Evolutionary conservation across 2,329 filamentous ascomycete species (phyloP).

Genomic region (Alternaria viburni): DNA sequence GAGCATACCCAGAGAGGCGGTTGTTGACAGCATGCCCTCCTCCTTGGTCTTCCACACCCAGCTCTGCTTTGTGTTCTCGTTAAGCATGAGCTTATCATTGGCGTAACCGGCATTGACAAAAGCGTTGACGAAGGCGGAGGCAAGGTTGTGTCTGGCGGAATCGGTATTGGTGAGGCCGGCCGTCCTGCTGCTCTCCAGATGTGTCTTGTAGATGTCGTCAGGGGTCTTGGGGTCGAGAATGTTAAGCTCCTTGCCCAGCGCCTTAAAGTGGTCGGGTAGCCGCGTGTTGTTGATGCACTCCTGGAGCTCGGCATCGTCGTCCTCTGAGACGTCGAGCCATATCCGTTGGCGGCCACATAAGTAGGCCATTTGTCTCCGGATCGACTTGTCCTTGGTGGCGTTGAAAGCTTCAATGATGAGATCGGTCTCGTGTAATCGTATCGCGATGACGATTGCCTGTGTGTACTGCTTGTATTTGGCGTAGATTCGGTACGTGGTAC

Average conservation of each 20-base stretch:
- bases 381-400: conserved; percentile 76
- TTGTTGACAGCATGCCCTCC: conserved; percentile 95
- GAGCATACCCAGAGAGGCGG: conserved; percentile 89
- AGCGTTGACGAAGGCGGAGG: conserved; percentile 93
- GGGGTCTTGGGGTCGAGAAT: conserved; percentile 95
- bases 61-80: conserved; percentile 79
- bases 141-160: conserved; percentile 93
- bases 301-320: conserved; percentile 75
- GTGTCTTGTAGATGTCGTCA: conserved; percentile 99
- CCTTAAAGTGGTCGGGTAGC: conserved; percentile 90
- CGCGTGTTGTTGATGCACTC: conserved; percentile 89
- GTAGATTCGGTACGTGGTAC: conserved; percentile 92
- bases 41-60: conserved; percentile 99
- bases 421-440: conserved; percentile 85
- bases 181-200: conserved; percentile 92
- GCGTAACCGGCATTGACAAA: conserved; percentile 97
- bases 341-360: conserved; percentile 91
- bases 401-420: conserved; percentile 84
- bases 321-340: conserved; percentile 73
- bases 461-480: conserved; percentile 90
- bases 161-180: conserved; percentile 93
- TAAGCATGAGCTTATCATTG: conserved; percentile 97
- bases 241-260: conserved; percentile 92
- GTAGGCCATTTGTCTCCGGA: conserved; percentile 95
- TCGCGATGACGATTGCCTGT: conserved; percentile 92